A percentile compares a stretch with the other conserved stretches of the same genome.
Evolutionary conservation across 495 filamentous ascomycete species (phyloP).

Genomic region (Hyaloscypha finlandica): DNA sequence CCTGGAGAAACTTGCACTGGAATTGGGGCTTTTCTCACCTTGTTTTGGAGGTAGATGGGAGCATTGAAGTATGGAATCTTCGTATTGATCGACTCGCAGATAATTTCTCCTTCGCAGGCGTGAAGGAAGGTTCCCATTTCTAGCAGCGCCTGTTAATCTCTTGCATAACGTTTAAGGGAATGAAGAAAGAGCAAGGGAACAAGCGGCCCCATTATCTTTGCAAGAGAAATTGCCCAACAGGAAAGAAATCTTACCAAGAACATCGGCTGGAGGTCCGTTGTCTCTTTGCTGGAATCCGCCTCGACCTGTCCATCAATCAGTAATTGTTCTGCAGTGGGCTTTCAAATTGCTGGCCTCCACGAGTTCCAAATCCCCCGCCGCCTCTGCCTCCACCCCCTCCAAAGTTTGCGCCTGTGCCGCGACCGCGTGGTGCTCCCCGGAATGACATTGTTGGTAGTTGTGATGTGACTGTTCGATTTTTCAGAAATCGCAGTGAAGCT

Average conservation of each 20-base stretch:
- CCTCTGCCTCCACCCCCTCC: constrained; percentile 48
- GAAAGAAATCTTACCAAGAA: constrained; percentile 36
- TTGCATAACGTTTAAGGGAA: not conserved
- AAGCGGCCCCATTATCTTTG: not conserved
- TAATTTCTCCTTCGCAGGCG: constrained; percentile 92
- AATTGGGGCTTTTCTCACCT: constrained; percentile 51
- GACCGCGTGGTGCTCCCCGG: constrained; percentile 33
- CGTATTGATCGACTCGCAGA: constrained; percentile 88
- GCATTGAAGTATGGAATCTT: constrained; percentile 99
- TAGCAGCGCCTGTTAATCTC: constrained; percentile 30
- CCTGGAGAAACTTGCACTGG: not conserved
- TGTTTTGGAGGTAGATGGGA: constrained; percentile 97
- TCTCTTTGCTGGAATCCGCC: constrained; percentile 55
- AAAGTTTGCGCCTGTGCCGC: constrained; percentile 36
- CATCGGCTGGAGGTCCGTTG: constrained; percentile 53
- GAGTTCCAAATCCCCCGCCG: constrained; percentile 53
- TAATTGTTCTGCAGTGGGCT: constrained; percentile 1
- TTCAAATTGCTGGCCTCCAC: constrained; percentile 42
- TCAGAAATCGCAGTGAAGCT: constrained; percentile 12
- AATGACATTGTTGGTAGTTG: constrained; percentile 32
- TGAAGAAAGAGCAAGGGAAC: constrained; percentile 4
- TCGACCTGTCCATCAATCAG: constrained; percentile 42
- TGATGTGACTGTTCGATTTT: constrained; percentile 13
- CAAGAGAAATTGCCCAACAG: not conserved
- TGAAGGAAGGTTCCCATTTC: constrained; percentile 95